These are phyloP conservation scores for Vicia faba DNA, from an alignment of 306 rosid genomes.

Conservation along the genomic window DNA sequence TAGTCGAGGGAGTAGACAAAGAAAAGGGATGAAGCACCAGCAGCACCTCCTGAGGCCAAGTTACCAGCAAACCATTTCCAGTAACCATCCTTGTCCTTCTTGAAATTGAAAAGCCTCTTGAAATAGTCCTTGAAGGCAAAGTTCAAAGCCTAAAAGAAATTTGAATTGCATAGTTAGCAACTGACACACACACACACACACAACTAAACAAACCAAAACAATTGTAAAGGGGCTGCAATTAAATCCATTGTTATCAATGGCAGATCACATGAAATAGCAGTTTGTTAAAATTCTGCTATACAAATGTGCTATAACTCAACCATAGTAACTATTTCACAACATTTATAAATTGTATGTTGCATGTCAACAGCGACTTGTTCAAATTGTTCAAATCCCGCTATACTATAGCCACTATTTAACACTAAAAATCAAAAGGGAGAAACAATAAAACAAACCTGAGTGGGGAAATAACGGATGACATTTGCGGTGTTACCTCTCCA, in stretches of 20 bases:
- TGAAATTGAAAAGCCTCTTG: slow-evolving; percentile 90
- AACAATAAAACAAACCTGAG: slow-evolving; percentile 47
- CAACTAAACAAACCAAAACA: slow-evolving; percentile 6
- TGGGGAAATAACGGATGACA: slow-evolving; percentile 86
- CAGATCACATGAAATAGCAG: too few relatives aligned
- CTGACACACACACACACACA: neutral
- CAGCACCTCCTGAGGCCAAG: slow-evolving; percentile 89
- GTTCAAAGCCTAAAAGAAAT: slow-evolving; percentile 66
- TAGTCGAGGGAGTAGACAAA: slow-evolving; percentile 83
- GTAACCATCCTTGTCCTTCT: slow-evolving; percentile 81
- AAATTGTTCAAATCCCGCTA: neutral
- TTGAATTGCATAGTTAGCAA: slow-evolving; percentile 24
- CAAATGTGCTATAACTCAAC: neutral
- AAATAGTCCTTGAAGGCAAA: slow-evolving; percentile 93
- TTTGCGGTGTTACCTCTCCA: slow-evolving; percentile 94
- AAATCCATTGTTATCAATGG: too few relatives aligned
- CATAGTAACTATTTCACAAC: neutral
- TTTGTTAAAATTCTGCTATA: neutral
- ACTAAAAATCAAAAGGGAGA: neutral
- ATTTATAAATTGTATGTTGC: neutral
- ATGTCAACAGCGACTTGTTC: too few relatives aligned
- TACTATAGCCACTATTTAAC: neutral
- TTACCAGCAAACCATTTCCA: slow-evolving; percentile 94
- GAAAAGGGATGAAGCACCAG: slow-evolving; percentile 77
- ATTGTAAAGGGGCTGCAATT: neutral